Percentiles rank a stretch among this genome's conserved stretches.
phyloP scores from a whole-genome alignment of 805 yeast species.

The Teunomyces gatunensis region DNA sequence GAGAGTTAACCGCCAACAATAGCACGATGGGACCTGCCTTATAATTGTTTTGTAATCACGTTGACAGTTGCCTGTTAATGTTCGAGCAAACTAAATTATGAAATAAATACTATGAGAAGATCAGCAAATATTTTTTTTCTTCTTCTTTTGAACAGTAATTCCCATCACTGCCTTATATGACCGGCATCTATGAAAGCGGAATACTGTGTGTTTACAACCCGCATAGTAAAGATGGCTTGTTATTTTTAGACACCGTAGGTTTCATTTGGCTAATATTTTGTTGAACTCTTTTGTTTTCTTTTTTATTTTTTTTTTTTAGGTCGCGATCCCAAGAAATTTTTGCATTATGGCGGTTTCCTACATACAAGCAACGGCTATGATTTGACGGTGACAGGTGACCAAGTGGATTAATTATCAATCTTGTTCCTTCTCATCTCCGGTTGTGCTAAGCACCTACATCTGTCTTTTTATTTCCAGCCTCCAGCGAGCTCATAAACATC shows the following conservation, averaged over 20 bases:
- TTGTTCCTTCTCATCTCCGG: neutral
- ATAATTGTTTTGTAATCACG: too few relatives aligned
- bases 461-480: neutral
- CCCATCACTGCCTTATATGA: too few relatives aligned
- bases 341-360: neutral
- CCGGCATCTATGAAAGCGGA: too few relatives aligned
- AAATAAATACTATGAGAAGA: too few relatives aligned
- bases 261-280: neutral
- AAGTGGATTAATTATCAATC: neutral
- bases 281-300: neutral
- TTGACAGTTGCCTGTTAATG: too few relatives aligned
- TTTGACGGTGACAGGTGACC: constrained; percentile 3
- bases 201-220: too few relatives aligned
- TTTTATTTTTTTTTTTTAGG: neutral
- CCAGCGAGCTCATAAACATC: neutral
- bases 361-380: neutral
- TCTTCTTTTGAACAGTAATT: too few relatives aligned
- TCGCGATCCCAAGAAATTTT: neutral
- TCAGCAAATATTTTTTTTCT: too few relatives aligned
- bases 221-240: neutral
- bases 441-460: neutral
- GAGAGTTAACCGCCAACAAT: neutral
- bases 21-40: neutral
- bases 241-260: neutral
- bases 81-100: too few relatives aligned